Conservation (phyloP, 345 rosid species). For the Gossypium australe region DNA sequence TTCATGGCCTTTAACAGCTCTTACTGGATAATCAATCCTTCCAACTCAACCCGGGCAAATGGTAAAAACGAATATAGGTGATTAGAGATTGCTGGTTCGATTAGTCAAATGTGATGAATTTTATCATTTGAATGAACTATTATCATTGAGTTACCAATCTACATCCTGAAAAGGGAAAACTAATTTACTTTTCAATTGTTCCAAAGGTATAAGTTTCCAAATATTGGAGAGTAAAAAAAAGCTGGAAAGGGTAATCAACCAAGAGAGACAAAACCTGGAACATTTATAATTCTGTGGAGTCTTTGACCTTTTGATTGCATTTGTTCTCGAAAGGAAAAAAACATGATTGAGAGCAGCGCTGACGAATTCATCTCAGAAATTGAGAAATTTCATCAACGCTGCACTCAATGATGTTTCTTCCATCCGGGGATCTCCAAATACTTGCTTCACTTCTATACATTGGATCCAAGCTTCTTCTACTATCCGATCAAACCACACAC, state of each 20-base stretch:
- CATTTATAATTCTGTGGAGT: background rate
- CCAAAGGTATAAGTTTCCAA: background rate
- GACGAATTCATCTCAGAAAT: constrained; percentile 17
- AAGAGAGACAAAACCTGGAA: background rate
- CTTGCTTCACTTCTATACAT: constrained; percentile 4
- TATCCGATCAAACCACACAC: background rate
- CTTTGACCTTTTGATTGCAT: background rate
- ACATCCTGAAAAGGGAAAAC: too few species aligned
- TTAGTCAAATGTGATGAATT: background rate
- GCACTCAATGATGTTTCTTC: constrained; percentile 56
- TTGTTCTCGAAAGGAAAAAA: constrained; percentile 21
- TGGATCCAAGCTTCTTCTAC: background rate
- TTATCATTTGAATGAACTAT: too few species aligned
- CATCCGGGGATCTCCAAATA: constrained; percentile 20
- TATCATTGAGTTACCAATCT: too few species aligned
- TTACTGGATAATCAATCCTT: background rate
- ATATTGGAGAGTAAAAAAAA: background rate
- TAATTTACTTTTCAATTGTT: background rate
- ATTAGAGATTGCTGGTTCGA: too few species aligned
- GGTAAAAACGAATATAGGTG: background rate
- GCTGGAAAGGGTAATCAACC: background rate
- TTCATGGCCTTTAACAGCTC: background rate
- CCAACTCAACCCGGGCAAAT: background rate
- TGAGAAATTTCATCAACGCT: constrained; percentile 44
- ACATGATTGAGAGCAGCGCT: constrained; percentile 41